Evolutionary conservation across 2,329 filamentous ascomycete species (phyloP), one percentile per base, ranked within the genome.

Genomic region (Sarocladium oryzae): DNA sequence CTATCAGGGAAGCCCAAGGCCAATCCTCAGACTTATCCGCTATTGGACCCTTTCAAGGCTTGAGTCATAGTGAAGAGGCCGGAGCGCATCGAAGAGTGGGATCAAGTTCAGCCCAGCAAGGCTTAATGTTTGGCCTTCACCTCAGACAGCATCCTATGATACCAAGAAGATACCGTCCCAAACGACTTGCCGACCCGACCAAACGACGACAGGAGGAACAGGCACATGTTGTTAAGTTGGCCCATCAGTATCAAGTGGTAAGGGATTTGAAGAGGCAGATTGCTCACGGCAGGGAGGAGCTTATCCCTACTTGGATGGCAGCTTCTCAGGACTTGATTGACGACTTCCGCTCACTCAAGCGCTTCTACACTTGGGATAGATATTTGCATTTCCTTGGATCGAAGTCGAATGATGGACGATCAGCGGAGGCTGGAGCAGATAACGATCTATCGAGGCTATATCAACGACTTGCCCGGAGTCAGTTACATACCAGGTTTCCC

Each of bases 351-450:
- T 79, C 78, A 0, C 76, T 80, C 56, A 83, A 80, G 58, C 74
- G 78, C 46, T 85, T 85, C 57, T 85, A 84, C 57, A 76, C 79
- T 1, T 85, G 80, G 80, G 82, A 85, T 53, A 83, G 81, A 61
- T 84, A 83, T 57, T 69, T 84, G 46, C 71, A 73, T 52, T 82
- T 82, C 60, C 66, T 82, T 55, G 73, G 80, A 3, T 57, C 61
- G 2, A 66, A 60, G 23, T 56, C 55, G 8, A 57, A 59, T 4
- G 37, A 56, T 13, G 56, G 61, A 11, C 50, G 54, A 3, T 54
- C 53, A 23, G 3, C 11, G 5, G 36, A 38, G 4, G 15, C n/a
- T 21, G 36, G 18, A n/a, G 51, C 53, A 5, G 57, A 57, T 50
- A 71, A 67, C 2, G 75, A 76, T 52, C 66, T 82, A 2, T 68